phyloP scores from a whole-genome alignment of 176 grass and related monocot species.

The Chrysopogon serrulatus region DNA sequence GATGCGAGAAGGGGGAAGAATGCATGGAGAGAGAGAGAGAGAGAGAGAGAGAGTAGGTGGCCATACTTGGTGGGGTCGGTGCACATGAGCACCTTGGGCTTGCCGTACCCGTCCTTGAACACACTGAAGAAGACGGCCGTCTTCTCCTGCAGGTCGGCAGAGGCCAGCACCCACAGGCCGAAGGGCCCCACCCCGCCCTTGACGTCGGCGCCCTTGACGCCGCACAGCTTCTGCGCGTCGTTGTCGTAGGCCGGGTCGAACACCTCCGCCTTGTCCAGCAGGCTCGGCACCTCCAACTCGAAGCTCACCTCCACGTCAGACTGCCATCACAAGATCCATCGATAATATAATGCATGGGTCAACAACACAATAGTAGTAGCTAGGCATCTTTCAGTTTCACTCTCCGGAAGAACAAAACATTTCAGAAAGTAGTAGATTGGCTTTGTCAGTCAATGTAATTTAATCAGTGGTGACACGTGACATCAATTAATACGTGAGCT shows the following conservation, averaged over 20 bases:
- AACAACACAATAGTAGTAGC: too few relatives aligned
- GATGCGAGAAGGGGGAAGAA: background rate
- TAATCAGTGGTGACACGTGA: background rate
- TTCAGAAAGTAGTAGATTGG: background rate
- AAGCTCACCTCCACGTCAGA: conserved; percentile 70
- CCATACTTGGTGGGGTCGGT: conserved; percentile 60
- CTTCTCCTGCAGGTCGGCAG: conserved; percentile 39
- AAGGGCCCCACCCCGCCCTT: conserved; percentile 73
- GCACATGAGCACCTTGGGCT: conserved; percentile 77
- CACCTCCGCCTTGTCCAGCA: conserved; percentile 57
- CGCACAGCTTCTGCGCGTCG: conserved; percentile 53
- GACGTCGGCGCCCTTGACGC: conserved; percentile 40
- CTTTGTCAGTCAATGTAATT: background rate
- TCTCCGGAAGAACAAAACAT: background rate
- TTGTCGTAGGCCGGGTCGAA: conserved; percentile 42
- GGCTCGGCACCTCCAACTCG: conserved; percentile 37
- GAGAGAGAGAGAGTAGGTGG: background rate
- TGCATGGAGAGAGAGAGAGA: too few relatives aligned
- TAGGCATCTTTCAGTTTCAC: too few relatives aligned
- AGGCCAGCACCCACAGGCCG: conserved; percentile 63
- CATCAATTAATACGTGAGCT: too few relatives aligned
- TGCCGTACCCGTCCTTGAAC: conserved; percentile 32
- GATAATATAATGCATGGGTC: background rate
- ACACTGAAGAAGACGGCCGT: conserved; percentile 65
- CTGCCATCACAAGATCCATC: conserved; percentile 27